Evolutionary conservation across 2,329 filamentous ascomycete species (phyloP), one percentile per base, ranked within the genome.

Genomic region (Pseudogymnoascus sp.): DNA sequence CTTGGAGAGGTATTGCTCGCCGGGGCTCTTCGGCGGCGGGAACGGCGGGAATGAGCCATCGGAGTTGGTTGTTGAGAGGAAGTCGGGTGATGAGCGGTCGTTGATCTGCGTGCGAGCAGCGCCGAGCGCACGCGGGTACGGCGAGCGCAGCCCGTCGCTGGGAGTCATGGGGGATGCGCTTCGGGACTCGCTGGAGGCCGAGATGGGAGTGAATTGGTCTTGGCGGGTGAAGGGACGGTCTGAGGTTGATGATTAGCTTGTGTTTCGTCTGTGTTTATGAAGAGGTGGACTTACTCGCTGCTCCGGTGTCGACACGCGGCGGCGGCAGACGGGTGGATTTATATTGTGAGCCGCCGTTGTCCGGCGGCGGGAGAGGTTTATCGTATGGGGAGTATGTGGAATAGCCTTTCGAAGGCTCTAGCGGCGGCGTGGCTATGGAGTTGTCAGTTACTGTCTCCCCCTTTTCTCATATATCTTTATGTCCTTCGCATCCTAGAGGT

Each of bases 81-180:
- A 64, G 59, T 80, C 77, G 1, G 81, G 73, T 9, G 79, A 78
- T 4, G 74, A 71, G 35, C 73, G 75, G 36, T 73, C 70, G 39
- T 43, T 43, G 12, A 43, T 43, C 20, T 43, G 39, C 14, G 39
- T 43, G 39, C 39, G 39, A 22, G 39, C 39, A 5, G 39, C 39
- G 39, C 39, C 9, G 39, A 43, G 39, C 18, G 39, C 18, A 4
- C 39, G 39, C 1, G 20, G 39, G 39, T 43, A 73, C 12, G 75
- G 72, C 70, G 77, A 71, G 74, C 75, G 68, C 70, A 74, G 62
- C 70, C 77, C 67, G 71, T 78, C 78, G 62, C 74, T 76, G 25
- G 82, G 79, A 12, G 82, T 84, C 60, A 80, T 77, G 6, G 87
- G 87, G n/a, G 88, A 90, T 25, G 81, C 77, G 62, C 80, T 82